These are phyloP conservation scores for Xylaria curta DNA, from an alignment of 495 filamentous ascomycete species.

Conservation along the genomic window DNA sequence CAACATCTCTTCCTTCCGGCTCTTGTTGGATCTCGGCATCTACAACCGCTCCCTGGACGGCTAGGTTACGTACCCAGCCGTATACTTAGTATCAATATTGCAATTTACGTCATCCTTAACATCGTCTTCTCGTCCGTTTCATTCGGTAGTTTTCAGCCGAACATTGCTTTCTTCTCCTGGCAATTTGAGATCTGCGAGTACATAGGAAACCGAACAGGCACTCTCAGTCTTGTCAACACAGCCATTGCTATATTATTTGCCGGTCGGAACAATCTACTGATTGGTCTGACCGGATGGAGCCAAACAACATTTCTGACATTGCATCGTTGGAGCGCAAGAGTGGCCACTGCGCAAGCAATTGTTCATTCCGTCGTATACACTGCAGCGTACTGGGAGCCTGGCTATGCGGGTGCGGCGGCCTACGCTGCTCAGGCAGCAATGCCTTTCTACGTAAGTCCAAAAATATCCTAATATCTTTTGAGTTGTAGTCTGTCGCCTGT, in stretches of 20 bases:
- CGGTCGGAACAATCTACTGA: neutral
- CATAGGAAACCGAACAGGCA: constrained; percentile 48
- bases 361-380: constrained; percentile 20
- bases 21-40: neutral
- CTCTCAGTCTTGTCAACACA: constrained; percentile 37
- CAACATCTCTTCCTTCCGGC: neutral
- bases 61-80: neutral
- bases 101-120: neutral
- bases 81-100: neutral
- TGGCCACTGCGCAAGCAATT: constrained; percentile 45
- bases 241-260: constrained; percentile 43
- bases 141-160: neutral
- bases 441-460: neutral
- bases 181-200: constrained; percentile 45
- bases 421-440: neutral
- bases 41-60: neutral
- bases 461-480: neutral
- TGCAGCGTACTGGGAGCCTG: neutral
- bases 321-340: constrained; percentile 54
- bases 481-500: neutral
- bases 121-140: neutral
- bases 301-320: constrained; percentile 52
- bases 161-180: constrained; percentile 34
- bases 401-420: neutral
- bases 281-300: constrained; percentile 47